phyloP scores from a whole-genome alignment of 805 yeast species.

The Kodamaea kaohsiungensis region DNA sequence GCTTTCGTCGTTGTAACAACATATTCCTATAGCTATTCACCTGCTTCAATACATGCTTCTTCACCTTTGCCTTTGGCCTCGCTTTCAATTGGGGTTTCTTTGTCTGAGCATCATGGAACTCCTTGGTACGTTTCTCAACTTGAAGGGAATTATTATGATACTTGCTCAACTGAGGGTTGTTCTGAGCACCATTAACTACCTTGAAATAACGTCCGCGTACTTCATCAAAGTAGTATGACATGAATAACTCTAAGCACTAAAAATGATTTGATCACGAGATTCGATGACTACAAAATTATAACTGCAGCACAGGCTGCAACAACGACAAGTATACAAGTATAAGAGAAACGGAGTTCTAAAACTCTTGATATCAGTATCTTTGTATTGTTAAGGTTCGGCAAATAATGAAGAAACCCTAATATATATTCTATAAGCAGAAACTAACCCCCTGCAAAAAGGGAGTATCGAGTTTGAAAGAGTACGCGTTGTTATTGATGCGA shows the following conservation, averaged over 20 bases:
- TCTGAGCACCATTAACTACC: conserved; percentile 31
- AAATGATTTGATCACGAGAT: background rate
- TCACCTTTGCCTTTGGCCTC: background rate
- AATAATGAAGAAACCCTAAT: background rate
- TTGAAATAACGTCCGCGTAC: conserved; percentile 31
- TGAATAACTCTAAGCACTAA: background rate
- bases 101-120: background rate
- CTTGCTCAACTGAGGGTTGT: conserved; percentile 12
- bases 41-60: background rate
- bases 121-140: conserved; percentile 19
- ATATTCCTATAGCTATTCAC: background rate
- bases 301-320: too few relatives aligned
- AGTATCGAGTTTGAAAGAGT: background rate
- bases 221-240: conserved; percentile 25
- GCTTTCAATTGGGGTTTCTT: background rate
- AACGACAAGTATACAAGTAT: too few relatives aligned
- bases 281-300: too few relatives aligned
- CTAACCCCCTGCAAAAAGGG: background rate
- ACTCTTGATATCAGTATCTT: background rate
- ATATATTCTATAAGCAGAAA: background rate
- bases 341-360: too few relatives aligned
- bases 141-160: conserved; percentile 34
- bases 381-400: background rate
- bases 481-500: background rate
- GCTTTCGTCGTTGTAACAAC: background rate